Percentiles rank a stretch among this genome's conserved stretches.
Conservation (phyloP, 371 early-diverging fungal species). For the Dinochytrium kinnereticum region DNA sequence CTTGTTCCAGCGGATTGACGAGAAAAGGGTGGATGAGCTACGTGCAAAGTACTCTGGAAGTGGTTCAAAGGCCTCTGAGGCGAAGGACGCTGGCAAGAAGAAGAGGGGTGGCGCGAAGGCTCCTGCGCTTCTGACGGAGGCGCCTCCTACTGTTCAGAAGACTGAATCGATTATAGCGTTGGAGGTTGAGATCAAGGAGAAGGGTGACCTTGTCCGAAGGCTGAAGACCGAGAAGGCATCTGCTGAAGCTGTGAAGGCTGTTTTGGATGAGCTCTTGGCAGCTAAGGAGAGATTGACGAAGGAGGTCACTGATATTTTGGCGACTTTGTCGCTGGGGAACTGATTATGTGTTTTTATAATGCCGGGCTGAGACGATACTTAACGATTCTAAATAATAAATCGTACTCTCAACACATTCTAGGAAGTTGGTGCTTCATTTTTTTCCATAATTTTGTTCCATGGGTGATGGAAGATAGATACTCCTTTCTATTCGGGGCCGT, state of each 20-base stretch:
- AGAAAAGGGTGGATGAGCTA: constrained; percentile 69
- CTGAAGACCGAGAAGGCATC: constrained; percentile 61
- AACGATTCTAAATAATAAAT: too few species aligned
- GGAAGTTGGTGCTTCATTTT: too few species aligned
- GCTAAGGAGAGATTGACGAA: constrained; percentile 54
- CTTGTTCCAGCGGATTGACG: constrained; percentile 89
- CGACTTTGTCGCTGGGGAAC: constrained; percentile 7
- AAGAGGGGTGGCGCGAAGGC: constrained; percentile 36
- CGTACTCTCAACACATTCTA: too few species aligned
- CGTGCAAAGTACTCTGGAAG: constrained; percentile 76
- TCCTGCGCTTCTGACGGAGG: constrained; percentile 33
- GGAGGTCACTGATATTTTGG: constrained; percentile 17
- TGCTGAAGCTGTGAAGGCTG: constrained; percentile 41
- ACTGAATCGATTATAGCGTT: constrained; percentile 56
- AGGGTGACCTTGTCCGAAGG: constrained; percentile 59
- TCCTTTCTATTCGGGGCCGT: constrained; percentile 37
- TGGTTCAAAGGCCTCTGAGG: constrained; percentile 15
- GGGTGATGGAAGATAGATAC: neutral
- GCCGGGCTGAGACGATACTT: too few species aligned
- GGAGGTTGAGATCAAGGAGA: constrained; percentile 57
- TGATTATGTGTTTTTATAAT: too few species aligned
- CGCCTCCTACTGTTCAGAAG: constrained; percentile 49
- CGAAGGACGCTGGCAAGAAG: constrained; percentile 29
- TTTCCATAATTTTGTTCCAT: too few species aligned
- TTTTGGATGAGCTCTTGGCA: constrained; percentile 50